Evolutionary conservation across 306 rosid species (phyloP), one percentile per base, ranked within the genome.

Genomic region (Argentina anserina): DNA sequence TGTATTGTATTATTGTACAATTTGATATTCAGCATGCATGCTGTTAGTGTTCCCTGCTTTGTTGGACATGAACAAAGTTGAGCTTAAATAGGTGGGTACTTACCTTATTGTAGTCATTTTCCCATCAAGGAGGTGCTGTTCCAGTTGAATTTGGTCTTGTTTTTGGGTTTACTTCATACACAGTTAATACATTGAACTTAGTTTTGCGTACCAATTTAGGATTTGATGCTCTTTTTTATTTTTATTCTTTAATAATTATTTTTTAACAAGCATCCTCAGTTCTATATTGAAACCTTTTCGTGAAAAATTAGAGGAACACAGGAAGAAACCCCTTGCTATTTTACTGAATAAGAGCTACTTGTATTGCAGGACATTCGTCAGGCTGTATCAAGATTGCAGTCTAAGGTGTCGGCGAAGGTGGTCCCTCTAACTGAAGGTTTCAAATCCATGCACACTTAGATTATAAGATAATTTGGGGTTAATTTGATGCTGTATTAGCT

Each of bases 371-470:
- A 94, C 64, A 94, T 94, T 72, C 94, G 85, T 36, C 87, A 86
- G 78, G 97, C 98, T 31, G 87, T 77, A 10, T 81, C 96, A 55
- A 88, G 84, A 86, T 80, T 94, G 77, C 95, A 94, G 87, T 81
- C 96, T 25, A 91, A 78, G 79, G 67, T 89, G 2, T 82, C 95
- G 0, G 95, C 94, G 0, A 94, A 94, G 69, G 97, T 94, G 82
- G 86, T 88, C 75, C 90, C 97, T 71, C 89, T 94, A 23, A 89
- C 95, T 56, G 92, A 94, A 86, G 97, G 98, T 42, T 91, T 94
- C 84, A 94, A 88, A 80, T 87, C 97, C 46, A 34, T 73, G 78
- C 78, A 89, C 79, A 18, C 90, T 1, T 86, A 81, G 81, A 63
- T 39, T 47, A 71, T 18, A n/a, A 49, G 69, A 75, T 50, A 13